Evolutionary conservation across 768 basidiomycete genomes (phyloP), one percentile per base, ranked within the genome.

Genomic region (Lactifluus rugatus): DNA sequence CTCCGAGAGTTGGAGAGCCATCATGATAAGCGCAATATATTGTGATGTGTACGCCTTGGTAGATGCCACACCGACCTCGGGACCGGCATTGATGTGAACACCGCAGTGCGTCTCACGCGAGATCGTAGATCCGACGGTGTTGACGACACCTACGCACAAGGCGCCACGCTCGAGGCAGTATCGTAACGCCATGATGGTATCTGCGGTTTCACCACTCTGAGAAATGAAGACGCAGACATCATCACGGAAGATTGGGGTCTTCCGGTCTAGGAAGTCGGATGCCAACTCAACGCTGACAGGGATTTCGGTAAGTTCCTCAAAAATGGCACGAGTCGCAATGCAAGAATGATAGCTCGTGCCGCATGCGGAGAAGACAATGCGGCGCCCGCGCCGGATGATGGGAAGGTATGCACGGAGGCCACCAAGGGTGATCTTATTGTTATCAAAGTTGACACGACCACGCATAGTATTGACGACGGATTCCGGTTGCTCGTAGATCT

Each of bases 391-490:
- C 60, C 96, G 85, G 69, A 99, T 98, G 69, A 96, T 94, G 39
- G 87, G 89, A 59, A 99, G 81, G 72, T 98, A 98, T 17, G 87
- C 88, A 60, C 93, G 90, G 60, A 99, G 79, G 39, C 96, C 96
- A 69, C 96, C 96, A 44, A 99, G 85, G 11, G 87, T 97, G 69
- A 99, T 89, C 63, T 79, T 80, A 73, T 90, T 81, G 53, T 79
- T 83, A 69, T 98, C 96, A 66, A 99, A 99, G 80, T 96, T 98
- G 77, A 99, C 89, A 66, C 96, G 93, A 60, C 96, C 96, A 81
- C 96, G 89, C 96, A 99, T 99, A 51, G 96, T 99, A 81, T 99
- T 99, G 74, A 98, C 93, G 62, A 98, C 96, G 26, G 93, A 95
- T 69, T 99, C 96, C 51, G 96, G 95, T 72, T 98, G 95, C 70